Evolutionary conservation across 495 filamentous ascomycete genomes (phyloP).

Genomic region (Neurospora sp.): DNA sequence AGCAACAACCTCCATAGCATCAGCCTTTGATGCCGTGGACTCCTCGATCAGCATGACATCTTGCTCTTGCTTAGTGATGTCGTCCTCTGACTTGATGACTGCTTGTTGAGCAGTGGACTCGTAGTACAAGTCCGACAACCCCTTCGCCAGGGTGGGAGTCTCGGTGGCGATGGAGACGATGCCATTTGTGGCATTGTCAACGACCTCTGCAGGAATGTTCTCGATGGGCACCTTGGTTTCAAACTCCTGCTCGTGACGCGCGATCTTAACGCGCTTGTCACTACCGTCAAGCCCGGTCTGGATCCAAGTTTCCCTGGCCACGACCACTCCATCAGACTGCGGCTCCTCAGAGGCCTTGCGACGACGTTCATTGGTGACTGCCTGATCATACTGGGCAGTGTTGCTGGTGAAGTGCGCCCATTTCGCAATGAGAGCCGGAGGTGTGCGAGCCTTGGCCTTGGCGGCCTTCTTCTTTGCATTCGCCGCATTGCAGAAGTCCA

Average conservation of each 20-base stretch:
- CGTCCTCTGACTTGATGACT: not conserved
- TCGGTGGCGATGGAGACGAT: not conserved
- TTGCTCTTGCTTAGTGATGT: not conserved
- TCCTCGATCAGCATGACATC: not conserved
- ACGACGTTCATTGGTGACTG: slow-evolving; percentile 15
- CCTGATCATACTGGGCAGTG: slow-evolving; percentile 11
- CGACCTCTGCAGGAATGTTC: not conserved
- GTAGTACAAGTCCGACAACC: slow-evolving; percentile 1
- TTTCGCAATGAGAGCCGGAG: not conserved
- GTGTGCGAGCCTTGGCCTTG: slow-evolving; percentile 1
- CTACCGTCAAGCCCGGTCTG: slow-evolving; percentile 19
- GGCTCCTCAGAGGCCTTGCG: slow-evolving; percentile 22
- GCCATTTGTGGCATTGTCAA: not conserved
- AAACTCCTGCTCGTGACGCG: slow-evolving; percentile 17
- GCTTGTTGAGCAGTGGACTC: not conserved
- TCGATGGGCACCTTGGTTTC: not conserved
- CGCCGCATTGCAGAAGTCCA: slow-evolving; percentile 26
- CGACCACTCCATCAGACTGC: not conserved
- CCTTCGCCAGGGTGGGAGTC: not conserved
- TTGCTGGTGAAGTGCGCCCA: slow-evolving; percentile 19
- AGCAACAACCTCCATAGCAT: not conserved
- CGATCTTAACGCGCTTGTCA: slow-evolving; percentile 33
- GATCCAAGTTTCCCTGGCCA: slow-evolving; percentile 21
- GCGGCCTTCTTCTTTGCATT: slow-evolving; percentile 2
- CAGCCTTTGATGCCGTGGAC: not conserved